Evolutionary conservation across 768 basidiomycete species (phyloP).

Genomic region (Mycena haematopus): DNA sequence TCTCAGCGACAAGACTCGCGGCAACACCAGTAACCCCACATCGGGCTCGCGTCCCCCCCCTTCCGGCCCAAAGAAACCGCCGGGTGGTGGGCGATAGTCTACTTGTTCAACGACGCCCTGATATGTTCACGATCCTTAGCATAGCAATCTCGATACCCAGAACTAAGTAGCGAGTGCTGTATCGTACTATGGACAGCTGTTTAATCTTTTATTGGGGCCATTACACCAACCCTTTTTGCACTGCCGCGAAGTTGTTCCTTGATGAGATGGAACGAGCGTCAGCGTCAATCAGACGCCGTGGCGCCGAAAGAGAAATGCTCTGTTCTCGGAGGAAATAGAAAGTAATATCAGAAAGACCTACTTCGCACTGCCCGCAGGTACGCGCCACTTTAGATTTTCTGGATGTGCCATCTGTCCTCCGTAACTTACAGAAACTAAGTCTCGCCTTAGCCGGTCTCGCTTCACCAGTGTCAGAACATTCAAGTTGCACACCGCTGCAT

Average conservation of each 20-base stretch:
- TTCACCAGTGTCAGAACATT: background rate
- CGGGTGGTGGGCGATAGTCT: background rate
- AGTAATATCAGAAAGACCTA: background rate
- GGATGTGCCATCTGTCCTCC: background rate
- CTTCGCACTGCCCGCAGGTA: constrained; percentile 3
- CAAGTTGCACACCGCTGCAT: too few relatives aligned
- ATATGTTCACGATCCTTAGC: too few relatives aligned
- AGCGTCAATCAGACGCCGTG: background rate
- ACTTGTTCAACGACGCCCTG: background rate
- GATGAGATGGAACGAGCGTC: background rate
- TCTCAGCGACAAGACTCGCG: constrained; percentile 5
- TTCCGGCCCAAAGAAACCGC: background rate
- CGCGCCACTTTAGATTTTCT: background rate
- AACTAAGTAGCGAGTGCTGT: background rate
- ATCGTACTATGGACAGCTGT: too few relatives aligned
- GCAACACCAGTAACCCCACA: background rate
- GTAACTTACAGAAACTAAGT: background rate
- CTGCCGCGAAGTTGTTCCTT: background rate
- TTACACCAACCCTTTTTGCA: background rate
- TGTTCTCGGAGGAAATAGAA: background rate
- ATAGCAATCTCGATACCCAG: background rate
- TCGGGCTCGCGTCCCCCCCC: background rate
- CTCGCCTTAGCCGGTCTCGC: background rate
- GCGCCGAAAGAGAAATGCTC: background rate
- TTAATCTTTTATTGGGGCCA: background rate